Evolutionary conservation across 2,329 filamentous ascomycete species (phyloP), one percentile per base, ranked within the genome.

Genomic region (Neofusicoccum laricinum): DNA sequence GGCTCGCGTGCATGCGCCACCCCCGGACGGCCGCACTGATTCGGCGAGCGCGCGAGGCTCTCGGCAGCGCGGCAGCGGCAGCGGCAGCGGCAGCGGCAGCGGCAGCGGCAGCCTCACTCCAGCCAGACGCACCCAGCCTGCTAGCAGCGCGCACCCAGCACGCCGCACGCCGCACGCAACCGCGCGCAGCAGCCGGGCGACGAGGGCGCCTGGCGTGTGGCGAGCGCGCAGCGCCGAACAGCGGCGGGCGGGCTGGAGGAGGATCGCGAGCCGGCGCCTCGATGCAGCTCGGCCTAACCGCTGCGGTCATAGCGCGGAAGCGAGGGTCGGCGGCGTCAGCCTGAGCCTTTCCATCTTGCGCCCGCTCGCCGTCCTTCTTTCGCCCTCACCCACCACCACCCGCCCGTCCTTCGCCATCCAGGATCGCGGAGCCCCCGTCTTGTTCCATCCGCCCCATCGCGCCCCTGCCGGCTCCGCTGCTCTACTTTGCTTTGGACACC

Each of bases 381-480:
- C 50, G 7, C 19, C 51, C 21, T 38, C 14, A 25, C 41, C 51
- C 17, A 7, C 49, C 50, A 12, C 50, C 61, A 43, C 45, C 59
- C 30, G 34, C 58, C 46, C 45, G 34, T 43, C 59, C 45, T 62
- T 62, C 59, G 45, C 59, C 59, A 62, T 62, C 59, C 59, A 49
- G 59, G 59, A 63, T 63, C 49, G 59, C 36, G 36, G 59, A 51
- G 36, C 59, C 49, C 59, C 48, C 25, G 49, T 63, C 59, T 53
- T 48, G 34, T 59, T 49, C 62, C 50, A 59, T 59, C 62, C 40
- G 25, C 25, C 25, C 25, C 25, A 30, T 30, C 25, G 25, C 50
- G 30, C 34, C 50, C 36, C 30, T 38, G 15, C 36, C 45, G 48
- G 17, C 49, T 57, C 40, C 48, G 61, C 61, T 59, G 55, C 55